These are phyloP conservation scores for Suhomyces chickasaworum DNA, from an alignment of 1,139 yeast genomes.

Conservation along the genomic window DNA sequence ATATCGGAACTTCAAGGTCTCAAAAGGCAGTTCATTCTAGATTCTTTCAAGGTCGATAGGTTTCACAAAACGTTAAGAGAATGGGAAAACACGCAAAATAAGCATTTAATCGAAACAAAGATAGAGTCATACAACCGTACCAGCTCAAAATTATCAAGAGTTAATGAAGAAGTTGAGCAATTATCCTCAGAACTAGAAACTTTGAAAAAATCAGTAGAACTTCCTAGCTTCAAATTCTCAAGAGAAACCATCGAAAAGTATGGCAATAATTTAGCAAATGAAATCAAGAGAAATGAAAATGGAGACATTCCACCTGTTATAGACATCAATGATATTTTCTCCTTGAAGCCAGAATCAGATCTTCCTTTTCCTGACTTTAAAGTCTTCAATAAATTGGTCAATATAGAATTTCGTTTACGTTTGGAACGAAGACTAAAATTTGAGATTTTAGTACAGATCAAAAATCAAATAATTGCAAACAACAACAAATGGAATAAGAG, in stretches of 20 bases:
- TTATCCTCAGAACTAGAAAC: conserved; percentile 29
- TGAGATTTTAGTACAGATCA: conserved; percentile 38
- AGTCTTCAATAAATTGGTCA: conserved; percentile 33
- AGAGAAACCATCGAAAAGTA: conserved; percentile 31
- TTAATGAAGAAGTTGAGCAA: conserved; percentile 29
- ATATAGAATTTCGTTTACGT: conserved; percentile 38
- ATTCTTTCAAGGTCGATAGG: conserved; percentile 37
- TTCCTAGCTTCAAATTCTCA: conserved; percentile 37
- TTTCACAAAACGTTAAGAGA: conserved; percentile 35
- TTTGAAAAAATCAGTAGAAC: conserved; percentile 25
- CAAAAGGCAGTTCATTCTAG: conserved; percentile 33
- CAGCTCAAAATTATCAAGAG: conserved; percentile 33
- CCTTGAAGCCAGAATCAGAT: conserved; percentile 28
- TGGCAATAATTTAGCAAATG: conserved; percentile 24
- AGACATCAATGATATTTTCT: conserved; percentile 28
- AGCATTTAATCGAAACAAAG: conserved; percentile 28
- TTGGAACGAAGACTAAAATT: conserved; percentile 37
- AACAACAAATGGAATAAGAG: conserved; percentile 46
- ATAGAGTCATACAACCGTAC: conserved; percentile 34
- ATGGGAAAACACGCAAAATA: conserved; percentile 30
- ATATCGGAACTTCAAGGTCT: conserved; percentile 7
- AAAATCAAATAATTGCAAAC: conserved; percentile 32
- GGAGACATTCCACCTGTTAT: conserved; percentile 23
- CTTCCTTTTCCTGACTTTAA: conserved; percentile 35
- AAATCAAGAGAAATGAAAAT: conserved; percentile 17